Evolutionary conservation across 805 yeast species (phyloP).

Genomic region (Metschnikowia hibisci): DNA sequence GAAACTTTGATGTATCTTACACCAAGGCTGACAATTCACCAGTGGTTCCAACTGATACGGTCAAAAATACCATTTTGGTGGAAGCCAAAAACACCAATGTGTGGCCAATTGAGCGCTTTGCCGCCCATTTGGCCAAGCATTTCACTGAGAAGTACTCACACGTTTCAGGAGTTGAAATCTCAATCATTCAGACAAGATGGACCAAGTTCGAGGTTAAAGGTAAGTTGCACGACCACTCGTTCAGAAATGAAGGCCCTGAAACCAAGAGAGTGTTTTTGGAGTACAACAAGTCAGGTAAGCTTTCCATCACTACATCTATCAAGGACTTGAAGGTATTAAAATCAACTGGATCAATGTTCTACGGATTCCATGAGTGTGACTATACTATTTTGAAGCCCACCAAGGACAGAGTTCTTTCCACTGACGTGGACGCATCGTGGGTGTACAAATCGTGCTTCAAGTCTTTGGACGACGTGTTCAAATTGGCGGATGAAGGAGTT

Average conservation of each 20-base stretch:
- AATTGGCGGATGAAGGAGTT: slow-evolving; percentile 53
- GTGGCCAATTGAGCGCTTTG: slow-evolving; percentile 89
- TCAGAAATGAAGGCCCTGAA: slow-evolving; percentile 81
- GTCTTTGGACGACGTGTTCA: slow-evolving; percentile 46
- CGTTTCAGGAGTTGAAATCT: slow-evolving; percentile 65
- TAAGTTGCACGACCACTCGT: slow-evolving; percentile 75
- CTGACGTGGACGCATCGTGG: slow-evolving; percentile 78
- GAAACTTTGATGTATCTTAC: slow-evolving; percentile 75
- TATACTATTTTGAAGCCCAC: slow-evolving; percentile 85
- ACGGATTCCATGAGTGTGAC: slow-evolving; percentile 82
- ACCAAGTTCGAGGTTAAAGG: slow-evolving; percentile 72
- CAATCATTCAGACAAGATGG: slow-evolving; percentile 76
- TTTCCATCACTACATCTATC: slow-evolving; percentile 60
- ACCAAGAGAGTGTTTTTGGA: slow-evolving; percentile 57
- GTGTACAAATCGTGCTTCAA: slow-evolving; percentile 47
- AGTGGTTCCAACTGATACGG: slow-evolving; percentile 93
- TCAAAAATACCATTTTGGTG: slow-evolving; percentile 80
- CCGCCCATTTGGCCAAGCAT: slow-evolving; percentile 78
- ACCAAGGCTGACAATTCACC: slow-evolving; percentile 84
- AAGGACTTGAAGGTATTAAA: slow-evolving; percentile 81
- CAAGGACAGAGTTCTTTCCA: slow-evolving; percentile 78
- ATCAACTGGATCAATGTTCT: slow-evolving; percentile 90
- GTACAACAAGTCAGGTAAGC: slow-evolving; percentile 49
- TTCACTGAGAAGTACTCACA: slow-evolving; percentile 75
- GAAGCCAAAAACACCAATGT: slow-evolving; percentile 80